Evolutionary conservation across 805 yeast genomes (phyloP), one percentile per base, ranked within the genome.

Genomic region (Nakazawaea populi): DNA sequence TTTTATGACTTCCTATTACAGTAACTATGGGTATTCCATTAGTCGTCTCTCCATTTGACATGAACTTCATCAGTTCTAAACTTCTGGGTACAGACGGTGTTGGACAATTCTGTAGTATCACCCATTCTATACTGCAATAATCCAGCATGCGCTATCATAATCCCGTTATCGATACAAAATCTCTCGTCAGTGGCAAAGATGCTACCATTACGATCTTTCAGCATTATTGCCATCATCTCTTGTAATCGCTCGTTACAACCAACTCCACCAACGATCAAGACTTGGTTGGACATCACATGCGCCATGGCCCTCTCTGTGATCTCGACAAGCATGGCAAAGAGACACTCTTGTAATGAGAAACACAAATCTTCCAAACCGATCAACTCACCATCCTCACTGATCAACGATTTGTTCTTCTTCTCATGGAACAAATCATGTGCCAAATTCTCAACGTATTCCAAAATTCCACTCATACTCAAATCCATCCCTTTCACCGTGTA

Each of bases 401-500:
- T 72, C 35, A 70, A 57, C 31, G 66, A 62, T 55, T 70, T 69
- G 54, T 73, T 75, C 44, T 68, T 69, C 49, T 67, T 68, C 5
- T 62, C 75, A 10, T 76, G 74, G 61, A 84, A 80, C 54, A 88
- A 65, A 57, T 85, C 92, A 52, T 82, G 76, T 0, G 97, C 97
- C 18, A 91, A 66, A 31, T 77, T 77, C 58, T 92, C 98, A 47
- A 94, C 80, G 62, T 80, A 82, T 12, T 91, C 97, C 52, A 94
- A 69, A 42, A 94, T 89, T 8, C 99, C 99, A 57, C 96, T 87
- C 96, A 94, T 89, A 46, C 96, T 87, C 52, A 94, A 62, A 66
- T 94, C 99, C 99, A 94, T 94, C 4, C 99, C 99, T 66, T 94
- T 94, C 12, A 94, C 99, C 0, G 99, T 92, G 63, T 94, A 94